Conservation (phyloP, 352 stramenopile genomes). For the Globisporangium heterothallicum region DNA sequence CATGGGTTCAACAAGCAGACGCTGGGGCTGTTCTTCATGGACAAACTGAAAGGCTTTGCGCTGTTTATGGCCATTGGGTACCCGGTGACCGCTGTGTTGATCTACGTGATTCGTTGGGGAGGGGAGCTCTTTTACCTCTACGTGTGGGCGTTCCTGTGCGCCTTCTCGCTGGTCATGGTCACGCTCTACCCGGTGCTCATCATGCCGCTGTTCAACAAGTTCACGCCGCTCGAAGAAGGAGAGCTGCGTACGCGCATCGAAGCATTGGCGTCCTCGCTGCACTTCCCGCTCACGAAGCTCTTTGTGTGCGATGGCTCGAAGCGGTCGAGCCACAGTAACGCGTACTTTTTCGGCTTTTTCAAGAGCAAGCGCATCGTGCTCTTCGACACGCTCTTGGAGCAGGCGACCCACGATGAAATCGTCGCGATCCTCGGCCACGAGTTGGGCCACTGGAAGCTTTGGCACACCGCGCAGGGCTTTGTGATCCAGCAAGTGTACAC, state of each 20-base stretch:
- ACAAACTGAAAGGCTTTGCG: conserved; percentile 92
- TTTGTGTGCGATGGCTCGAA: conserved; percentile 98
- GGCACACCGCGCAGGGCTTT: conserved; percentile 93
- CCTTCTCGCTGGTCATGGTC: conserved; percentile 93
- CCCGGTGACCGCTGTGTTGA: conserved; percentile 53
- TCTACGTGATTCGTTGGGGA: conserved; percentile 71
- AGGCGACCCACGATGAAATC: conserved; percentile 91
- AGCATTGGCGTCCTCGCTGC: conserved; percentile 81
- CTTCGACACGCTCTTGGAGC: conserved; percentile 96
- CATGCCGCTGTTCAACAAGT: conserved; percentile 98
- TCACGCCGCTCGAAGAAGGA: conserved; percentile 83
- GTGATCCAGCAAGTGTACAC: conserved; percentile 89
- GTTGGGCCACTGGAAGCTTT: conserved; percentile 95
- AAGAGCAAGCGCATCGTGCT: conserved; percentile 97
- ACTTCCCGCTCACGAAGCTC: conserved; percentile 96
- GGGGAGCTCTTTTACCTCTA: conserved; percentile 86
- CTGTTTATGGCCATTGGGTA: conserved; percentile 85
- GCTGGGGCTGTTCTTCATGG: conserved; percentile 89
- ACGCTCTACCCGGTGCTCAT: conserved; percentile 95
- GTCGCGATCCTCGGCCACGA: conserved; percentile 96
- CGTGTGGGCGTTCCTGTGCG: conserved; percentile 93
- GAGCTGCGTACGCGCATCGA: conserved; percentile 91
- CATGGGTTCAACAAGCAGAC: conserved; percentile 99
- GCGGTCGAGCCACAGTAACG: conserved; percentile 90
- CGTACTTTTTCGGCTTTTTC: conserved; percentile 92